Percentiles rank a stretch among this genome's conserved stretches.
phyloP scores from a whole-genome alignment of 75 land plant species.

The Sequoia sempervirens region DNA sequence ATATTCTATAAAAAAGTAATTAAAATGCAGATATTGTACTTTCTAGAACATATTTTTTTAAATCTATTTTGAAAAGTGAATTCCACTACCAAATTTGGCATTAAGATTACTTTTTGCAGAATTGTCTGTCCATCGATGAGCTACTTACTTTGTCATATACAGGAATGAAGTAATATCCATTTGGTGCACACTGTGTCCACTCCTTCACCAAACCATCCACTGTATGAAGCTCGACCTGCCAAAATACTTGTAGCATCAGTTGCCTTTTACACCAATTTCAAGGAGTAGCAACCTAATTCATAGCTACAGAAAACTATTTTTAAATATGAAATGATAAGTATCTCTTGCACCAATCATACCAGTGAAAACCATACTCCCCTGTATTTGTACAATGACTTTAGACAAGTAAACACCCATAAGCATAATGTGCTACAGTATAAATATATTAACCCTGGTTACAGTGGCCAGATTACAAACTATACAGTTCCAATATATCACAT shows the following conservation, averaged over 20 bases:
- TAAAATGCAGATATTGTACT: background rate
- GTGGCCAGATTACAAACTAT: background rate
- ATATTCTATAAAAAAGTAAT: background rate
- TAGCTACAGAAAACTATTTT: background rate
- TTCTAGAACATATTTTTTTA: background rate
- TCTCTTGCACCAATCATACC: background rate
- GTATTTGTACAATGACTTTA: background rate
- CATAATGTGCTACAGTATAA: background rate
- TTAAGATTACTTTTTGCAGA: background rate
- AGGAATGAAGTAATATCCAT: conserved; percentile 97
- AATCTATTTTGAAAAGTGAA: background rate
- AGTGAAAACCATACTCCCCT: background rate
- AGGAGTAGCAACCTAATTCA: background rate
- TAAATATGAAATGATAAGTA: background rate
- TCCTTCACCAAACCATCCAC: conserved; percentile 92
- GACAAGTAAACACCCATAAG: background rate
- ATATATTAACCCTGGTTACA: background rate
- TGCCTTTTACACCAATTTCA: background rate
- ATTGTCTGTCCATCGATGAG: background rate
- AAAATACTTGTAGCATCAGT: background rate
- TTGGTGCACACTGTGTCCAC: conserved; percentile 94
- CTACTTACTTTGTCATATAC: conserved; percentile 86
- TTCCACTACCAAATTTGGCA: background rate
- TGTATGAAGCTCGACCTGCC: conserved; percentile 88
- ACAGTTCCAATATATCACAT: background rate